Percentiles rank a stretch among this genome's conserved stretches.
phyloP scores from a whole-genome alignment of 305 asterid species.

The Fraxinus platypoda region DNA sequence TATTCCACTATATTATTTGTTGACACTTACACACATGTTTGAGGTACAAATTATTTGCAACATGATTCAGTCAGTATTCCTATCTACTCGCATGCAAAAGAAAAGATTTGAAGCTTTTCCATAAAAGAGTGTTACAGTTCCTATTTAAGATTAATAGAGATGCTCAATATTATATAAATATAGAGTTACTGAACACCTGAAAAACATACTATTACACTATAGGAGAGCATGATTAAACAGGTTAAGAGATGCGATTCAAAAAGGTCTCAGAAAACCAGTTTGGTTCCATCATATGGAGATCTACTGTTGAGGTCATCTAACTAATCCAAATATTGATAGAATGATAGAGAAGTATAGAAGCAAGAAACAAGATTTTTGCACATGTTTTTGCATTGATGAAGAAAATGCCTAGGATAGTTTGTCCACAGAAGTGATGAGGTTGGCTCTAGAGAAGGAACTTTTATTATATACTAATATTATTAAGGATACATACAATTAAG shows the following conservation, averaged over 20 bases:
- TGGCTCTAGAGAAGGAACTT: background rate
- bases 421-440: background rate
- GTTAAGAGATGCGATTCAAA: background rate
- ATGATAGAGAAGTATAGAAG: background rate
- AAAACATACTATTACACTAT: background rate
- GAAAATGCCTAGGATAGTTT: background rate
- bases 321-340: background rate
- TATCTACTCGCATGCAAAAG: background rate
- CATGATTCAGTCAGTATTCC: background rate
- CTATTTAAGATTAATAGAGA: background rate
- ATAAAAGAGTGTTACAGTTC: background rate
- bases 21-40: background rate
- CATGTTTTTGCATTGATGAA: background rate
- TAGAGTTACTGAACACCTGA: background rate
- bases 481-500: background rate
- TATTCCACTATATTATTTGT: background rate
- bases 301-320: background rate
- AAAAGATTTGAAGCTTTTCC: background rate
- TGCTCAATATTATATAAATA: background rate
- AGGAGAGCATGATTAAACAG: background rate
- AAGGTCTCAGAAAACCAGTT: background rate
- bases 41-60: background rate
- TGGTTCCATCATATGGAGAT: background rate
- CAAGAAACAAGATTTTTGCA: background rate
- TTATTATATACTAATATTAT: background rate